Evolutionary conservation across 176 grass and related monocot species (phyloP).

Genomic region (Triticum monococcum): DNA sequence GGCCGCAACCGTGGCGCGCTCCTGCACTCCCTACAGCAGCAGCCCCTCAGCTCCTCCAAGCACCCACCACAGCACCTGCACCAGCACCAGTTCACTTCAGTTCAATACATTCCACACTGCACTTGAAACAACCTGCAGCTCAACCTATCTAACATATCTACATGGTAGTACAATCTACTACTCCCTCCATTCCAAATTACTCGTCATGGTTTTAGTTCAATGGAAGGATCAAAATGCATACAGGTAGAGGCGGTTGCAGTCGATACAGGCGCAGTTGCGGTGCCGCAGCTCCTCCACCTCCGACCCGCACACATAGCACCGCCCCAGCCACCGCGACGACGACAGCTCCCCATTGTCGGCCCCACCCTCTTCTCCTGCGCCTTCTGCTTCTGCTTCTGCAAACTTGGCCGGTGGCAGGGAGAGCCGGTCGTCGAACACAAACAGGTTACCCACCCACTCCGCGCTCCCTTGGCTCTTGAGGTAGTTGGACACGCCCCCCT

Average conservation of each 20-base stretch:
- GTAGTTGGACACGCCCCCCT: conserved; percentile 92
- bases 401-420: conserved; percentile 72
- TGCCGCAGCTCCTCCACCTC: conserved; percentile 69
- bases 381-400: not conserved
- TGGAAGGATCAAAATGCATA: not conserved
- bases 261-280: conserved; percentile 86
- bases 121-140: not conserved
- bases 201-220: too few species aligned
- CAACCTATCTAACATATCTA: not conserved
- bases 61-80: conserved; percentile 73
- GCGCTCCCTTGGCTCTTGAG: conserved; percentile 63
- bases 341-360: not conserved
- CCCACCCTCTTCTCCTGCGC: not conserved
- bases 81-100: not conserved
- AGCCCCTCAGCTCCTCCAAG: conserved; percentile 63
- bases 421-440: conserved; percentile 82
- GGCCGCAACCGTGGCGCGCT: conserved; percentile 69
- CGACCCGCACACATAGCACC: conserved; percentile 70
- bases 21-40: conserved; percentile 65
- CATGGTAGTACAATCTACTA: too few species aligned
- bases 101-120: not conserved
- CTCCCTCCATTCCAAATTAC: too few species aligned
- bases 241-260: conserved; percentile 94
- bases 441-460: conserved; percentile 85
- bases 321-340: conserved; percentile 34